phyloP scores from a whole-genome alignment of 495 filamentous ascomycete species.

The Penicillium waksmanii region DNA sequence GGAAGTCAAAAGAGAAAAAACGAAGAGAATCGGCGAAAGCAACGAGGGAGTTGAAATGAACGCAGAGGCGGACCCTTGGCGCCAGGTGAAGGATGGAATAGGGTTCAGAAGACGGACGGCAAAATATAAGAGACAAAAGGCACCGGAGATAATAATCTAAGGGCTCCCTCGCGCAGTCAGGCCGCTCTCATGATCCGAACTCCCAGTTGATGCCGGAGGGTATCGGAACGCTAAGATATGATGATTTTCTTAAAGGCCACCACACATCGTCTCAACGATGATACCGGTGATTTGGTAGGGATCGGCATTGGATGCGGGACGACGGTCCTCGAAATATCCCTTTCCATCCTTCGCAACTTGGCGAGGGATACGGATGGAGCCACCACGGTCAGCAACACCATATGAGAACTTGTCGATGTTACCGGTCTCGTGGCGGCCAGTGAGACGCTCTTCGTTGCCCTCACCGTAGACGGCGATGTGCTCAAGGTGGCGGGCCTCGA shows the following conservation, averaged over 20 bases:
- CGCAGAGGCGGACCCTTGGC: constrained; percentile 32
- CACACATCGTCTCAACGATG: constrained; percentile 75
- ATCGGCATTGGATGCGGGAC: constrained; percentile 93
- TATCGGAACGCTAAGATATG: constrained; percentile 54
- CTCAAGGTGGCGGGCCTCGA: constrained; percentile 85
- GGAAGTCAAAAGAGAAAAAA: constrained; percentile 25
- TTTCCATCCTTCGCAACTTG: constrained; percentile 89
- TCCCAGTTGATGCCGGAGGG: constrained; percentile 51
- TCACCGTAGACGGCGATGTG: constrained; percentile 98
- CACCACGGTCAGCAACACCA: constrained; percentile 95
- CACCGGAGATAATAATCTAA: constrained; percentile 31
- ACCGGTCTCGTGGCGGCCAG: constrained; percentile 93
- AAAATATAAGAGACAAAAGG: constrained; percentile 21
- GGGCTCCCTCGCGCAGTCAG: constrained; percentile 44
- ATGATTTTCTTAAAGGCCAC: constrained; percentile 46
- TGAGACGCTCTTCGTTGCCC: constrained; percentile 90
- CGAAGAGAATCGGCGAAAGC: constrained; percentile 30
- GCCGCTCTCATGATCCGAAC: constrained; percentile 44
- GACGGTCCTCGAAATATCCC: constrained; percentile 97
- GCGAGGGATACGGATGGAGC: constrained; percentile 90
- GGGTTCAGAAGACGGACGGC: constrained; percentile 22
- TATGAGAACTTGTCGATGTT: constrained; percentile 92
- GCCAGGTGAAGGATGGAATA: constrained; percentile 25
- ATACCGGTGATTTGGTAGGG: constrained; percentile 97
- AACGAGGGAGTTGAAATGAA: constrained; percentile 32